Conservation (phyloP, 192 early-diverging fungal genomes). For the Rhizophagus clarus region DNA sequence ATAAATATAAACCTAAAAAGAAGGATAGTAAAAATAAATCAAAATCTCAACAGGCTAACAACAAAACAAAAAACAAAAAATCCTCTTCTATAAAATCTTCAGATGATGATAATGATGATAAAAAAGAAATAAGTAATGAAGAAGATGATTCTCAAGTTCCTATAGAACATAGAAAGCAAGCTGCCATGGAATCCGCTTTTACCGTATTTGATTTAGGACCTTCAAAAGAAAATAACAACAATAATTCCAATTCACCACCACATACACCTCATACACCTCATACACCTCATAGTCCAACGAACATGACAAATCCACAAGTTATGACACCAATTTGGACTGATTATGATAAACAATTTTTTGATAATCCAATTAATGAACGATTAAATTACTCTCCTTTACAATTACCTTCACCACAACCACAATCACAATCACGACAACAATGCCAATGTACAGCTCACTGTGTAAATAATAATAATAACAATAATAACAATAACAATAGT, state of each 20-base stretch:
- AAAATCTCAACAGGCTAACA: neutral
- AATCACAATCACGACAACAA: neutral
- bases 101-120: neutral
- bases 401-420: neutral
- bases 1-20: slow-evolving; percentile 33
- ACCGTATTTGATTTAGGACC: slow-evolving; percentile 8
- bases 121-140: neutral
- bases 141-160: slow-evolving; percentile 21
- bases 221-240: neutral
- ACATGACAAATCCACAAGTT: neutral
- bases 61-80: neutral
- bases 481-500: too few species aligned
- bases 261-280: neutral
- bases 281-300: neutral
- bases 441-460: neutral
- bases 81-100: neutral
- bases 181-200: slow-evolving; percentile 31
- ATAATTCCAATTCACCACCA: neutral
- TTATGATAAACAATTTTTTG: neutral
- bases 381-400: neutral
- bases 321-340: neutral
- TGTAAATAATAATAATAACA: neutral
- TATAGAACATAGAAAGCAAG: slow-evolving; percentile 29
- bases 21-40: slow-evolving; percentile 22
- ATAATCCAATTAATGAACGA: neutral